phyloP scores from a whole-genome alignment of 2,329 filamentous ascomycete species.

The Ampelomyces quisqualis region DNA sequence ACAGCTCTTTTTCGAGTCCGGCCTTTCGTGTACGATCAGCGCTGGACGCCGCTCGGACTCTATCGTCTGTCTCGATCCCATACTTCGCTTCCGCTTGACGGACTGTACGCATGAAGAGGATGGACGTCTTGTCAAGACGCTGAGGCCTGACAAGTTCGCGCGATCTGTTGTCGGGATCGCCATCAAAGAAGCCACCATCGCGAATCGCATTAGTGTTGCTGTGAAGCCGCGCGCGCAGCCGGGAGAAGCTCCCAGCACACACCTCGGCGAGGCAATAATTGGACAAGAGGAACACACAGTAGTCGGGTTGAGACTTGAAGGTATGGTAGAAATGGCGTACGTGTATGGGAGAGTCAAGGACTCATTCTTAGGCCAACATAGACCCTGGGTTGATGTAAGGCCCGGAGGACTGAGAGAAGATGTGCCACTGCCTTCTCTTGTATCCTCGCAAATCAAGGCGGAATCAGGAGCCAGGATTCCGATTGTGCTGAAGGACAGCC shows the following conservation, averaged over 20 bases:
- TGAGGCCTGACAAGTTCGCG: conserved; percentile 17
- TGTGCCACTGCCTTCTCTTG: conserved; percentile 22
- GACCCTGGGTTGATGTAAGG: conserved; percentile 25
- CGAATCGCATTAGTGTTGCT: conserved; percentile 24
- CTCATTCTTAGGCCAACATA: background rate
- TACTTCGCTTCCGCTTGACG: conserved; percentile 31
- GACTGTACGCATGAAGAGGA: conserved; percentile 32
- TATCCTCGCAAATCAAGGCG: conserved; percentile 9
- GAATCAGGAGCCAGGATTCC: conserved; percentile 14
- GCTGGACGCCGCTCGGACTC: conserved; percentile 15
- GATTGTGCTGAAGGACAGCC: conserved; percentile 23
- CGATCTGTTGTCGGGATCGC: conserved; percentile 11
- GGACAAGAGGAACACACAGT: conserved; percentile 23
- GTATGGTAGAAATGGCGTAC: conserved; percentile 28
- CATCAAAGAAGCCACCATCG: conserved; percentile 23
- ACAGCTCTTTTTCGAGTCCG: conserved; percentile 36
- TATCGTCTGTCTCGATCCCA: conserved; percentile 24
- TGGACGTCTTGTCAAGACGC: conserved; percentile 18
- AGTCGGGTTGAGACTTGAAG: conserved; percentile 27
- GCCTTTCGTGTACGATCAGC: conserved; percentile 29
- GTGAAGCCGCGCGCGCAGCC: conserved; percentile 9
- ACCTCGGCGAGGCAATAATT: conserved; percentile 5
- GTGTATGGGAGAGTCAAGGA: conserved; percentile 18
- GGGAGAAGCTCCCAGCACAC: background rate
- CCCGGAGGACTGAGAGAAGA: conserved; percentile 24